A percentile compares a stretch with the other conserved stretches of the same genome.
These are phyloP conservation scores for Suillus occidentalis DNA, from an alignment of 768 basidiomycete species.

Conservation along the genomic window DNA sequence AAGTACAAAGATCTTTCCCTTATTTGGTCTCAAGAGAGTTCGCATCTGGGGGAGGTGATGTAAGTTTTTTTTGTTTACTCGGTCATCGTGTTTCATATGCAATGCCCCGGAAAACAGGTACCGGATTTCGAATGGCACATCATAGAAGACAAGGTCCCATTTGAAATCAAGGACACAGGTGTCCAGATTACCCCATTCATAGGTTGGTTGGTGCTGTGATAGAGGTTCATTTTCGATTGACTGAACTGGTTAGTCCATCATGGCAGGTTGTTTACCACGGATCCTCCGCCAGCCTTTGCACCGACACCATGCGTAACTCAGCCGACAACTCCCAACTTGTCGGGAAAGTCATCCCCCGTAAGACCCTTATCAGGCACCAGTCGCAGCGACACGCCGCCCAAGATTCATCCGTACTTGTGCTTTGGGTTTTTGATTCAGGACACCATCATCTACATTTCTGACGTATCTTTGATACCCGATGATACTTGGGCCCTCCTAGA, in stretches of 20 bases:
- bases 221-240: slow-evolving; percentile 7
- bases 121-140: slow-evolving; percentile 85
- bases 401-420: slow-evolving; percentile 59
- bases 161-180: slow-evolving; percentile 66
- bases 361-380: slow-evolving; percentile 15
- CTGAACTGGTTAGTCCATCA: slow-evolving; percentile 57
- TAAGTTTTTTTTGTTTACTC: slow-evolving; percentile 30
- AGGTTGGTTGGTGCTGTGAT: slow-evolving; percentile 41
- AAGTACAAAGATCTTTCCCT: slow-evolving; percentile 73
- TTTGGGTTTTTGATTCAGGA: slow-evolving; percentile 72
- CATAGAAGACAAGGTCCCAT: slow-evolving; percentile 64
- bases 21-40: slow-evolving; percentile 77
- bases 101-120: slow-evolving; percentile 44
- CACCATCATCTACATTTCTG: slow-evolving; percentile 74
- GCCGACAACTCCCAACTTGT: slow-evolving; percentile 35
- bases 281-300: slow-evolving; percentile 37
- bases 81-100: neutral
- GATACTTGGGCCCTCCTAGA: slow-evolving; percentile 59
- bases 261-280: slow-evolving; percentile 58
- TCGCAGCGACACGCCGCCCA: slow-evolving; percentile 5
- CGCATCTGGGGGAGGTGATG: slow-evolving; percentile 81
- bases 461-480: slow-evolving; percentile 80
- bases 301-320: slow-evolving; percentile 41
- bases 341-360: slow-evolving; percentile 31
- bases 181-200: slow-evolving; percentile 64